These are phyloP conservation scores for Penicillium sp. DNA, from an alignment of 2,329 filamentous ascomycete genomes.

Conservation along the genomic window DNA sequence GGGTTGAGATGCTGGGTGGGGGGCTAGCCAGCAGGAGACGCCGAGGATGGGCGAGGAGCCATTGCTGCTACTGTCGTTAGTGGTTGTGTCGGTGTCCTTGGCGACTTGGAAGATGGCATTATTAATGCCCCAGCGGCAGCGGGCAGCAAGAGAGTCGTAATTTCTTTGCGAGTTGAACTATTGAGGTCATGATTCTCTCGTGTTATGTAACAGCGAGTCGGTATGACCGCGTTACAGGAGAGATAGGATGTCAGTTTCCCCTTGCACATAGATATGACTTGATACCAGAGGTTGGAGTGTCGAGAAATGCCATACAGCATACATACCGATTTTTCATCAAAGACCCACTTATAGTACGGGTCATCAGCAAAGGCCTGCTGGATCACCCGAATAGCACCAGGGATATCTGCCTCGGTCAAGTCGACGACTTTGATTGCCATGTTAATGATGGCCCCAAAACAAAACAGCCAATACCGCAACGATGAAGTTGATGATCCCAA, in stretches of 20 bases:
- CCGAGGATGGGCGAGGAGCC: conserved; percentile 58
- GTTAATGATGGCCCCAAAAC: neutral
- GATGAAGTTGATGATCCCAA: neutral
- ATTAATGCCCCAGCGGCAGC: conserved; percentile 72
- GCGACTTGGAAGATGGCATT: conserved; percentile 74
- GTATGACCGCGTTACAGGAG: conserved; percentile 26
- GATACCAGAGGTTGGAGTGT: too few relatives aligned
- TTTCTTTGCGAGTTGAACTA: conserved; percentile 67
- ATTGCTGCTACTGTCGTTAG: neutral
- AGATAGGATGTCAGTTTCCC: conserved; percentile 25
- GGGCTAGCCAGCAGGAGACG: conserved; percentile 74
- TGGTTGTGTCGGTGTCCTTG: conserved; percentile 54
- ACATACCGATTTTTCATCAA: conserved; percentile 59
- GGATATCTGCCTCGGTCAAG: conserved; percentile 64
- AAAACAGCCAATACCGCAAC: neutral
- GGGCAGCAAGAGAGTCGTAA: conserved; percentile 63
- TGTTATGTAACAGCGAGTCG: conserved; percentile 10
- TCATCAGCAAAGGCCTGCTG: conserved; percentile 69
- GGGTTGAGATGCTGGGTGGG: conserved; percentile 53
- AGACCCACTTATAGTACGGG: conserved; percentile 70
- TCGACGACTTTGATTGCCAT: conserved; percentile 60
- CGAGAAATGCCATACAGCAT: conserved; percentile 22
- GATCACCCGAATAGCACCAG: conserved; percentile 65
- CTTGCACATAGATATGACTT: too few relatives aligned
- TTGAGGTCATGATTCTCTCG: conserved; percentile 17